Percentiles rank a stretch among this genome's conserved stretches.
phyloP scores from a whole-genome alignment of 2,329 filamentous ascomycete genomes.

The Ophiocordyceps camponoti-saundersi region DNA sequence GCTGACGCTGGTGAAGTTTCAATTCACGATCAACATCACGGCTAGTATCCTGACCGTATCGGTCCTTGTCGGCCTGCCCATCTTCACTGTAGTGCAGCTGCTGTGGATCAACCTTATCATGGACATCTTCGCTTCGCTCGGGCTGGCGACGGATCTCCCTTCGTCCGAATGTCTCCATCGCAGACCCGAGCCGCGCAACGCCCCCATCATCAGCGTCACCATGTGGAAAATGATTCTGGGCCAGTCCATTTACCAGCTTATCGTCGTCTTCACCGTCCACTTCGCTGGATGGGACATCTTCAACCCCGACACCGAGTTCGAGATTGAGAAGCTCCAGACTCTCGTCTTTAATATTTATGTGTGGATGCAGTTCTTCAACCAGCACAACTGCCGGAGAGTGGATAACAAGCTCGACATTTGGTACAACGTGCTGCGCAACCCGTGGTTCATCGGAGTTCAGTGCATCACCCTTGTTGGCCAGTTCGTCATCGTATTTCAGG shows the following conservation, averaged over 20 bases:
- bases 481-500: conserved; percentile 55
- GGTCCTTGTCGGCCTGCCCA: conserved; percentile 35
- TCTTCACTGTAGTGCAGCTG: conserved; percentile 45
- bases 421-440: conserved; percentile 57
- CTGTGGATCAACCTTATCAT: conserved; percentile 55
- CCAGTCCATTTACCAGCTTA: conserved; percentile 61
- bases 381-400: conserved; percentile 61
- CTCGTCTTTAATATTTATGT: conserved; percentile 76
- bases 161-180: conserved; percentile 37
- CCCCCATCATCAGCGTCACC: conserved; percentile 52
- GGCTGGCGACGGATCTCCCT: conserved; percentile 43
- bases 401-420: conserved; percentile 68
- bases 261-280: conserved; percentile 38
- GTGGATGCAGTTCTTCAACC: conserved; percentile 84
- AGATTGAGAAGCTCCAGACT: conserved; percentile 30
- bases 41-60: conserved; percentile 48
- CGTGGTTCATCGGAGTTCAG: conserved; percentile 58
- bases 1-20: conserved; percentile 20
- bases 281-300: conserved; percentile 42
- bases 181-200: conserved; percentile 58
- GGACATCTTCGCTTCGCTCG: conserved; percentile 51
- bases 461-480: conserved; percentile 52
- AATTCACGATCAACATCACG: conserved; percentile 54
- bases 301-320: conserved; percentile 24
- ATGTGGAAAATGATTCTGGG: conserved; percentile 91